Base-by-base conservation (phyloP, 495 filamentous ascomycete species). In the Astrothelium subdiscretum region DNA sequence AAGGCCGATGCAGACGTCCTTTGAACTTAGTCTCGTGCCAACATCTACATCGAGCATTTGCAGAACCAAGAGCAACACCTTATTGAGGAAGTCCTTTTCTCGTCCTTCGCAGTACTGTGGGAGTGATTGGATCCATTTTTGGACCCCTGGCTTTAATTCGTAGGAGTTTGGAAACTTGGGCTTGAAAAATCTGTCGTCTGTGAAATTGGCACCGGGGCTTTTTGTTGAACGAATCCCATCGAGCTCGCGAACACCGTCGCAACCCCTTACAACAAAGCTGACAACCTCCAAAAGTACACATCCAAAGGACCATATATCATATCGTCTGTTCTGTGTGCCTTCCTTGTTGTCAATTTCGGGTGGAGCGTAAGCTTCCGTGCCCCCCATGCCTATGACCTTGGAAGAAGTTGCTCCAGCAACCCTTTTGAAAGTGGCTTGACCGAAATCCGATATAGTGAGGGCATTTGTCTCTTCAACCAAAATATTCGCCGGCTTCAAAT, bases 241-340 rank as follows among this genome's bases (percentile, higher is more conserved):
- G 15, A 54, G 24, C 11, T 26, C 3, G 4, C 5, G 20, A 29
- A 54, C 48, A 15, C 24, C 24, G 2, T 54, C 48, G 48, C 48
- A 64, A 10, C 65, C 65, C 5, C 59, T 24, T 1, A 62, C 51
- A 2, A 64, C 44, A 29, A 67, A 67, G 1, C 61, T 42, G 6
- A 59, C 48, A 24, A 64, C 61, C 38, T 67, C 65, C 1, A 67
- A 51, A 1, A 63, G n/a, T 18, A 67, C 64, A 57, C 65, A 63
- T 10, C 65, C 65, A 24, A 67, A 59, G 12, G 65, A 67, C 65
- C 65, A 67, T 0, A 67, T 58, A 54, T 67, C 65, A 51, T 67
- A 64, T n/a, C 42, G 35, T 22, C 62, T 58, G 24, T 32, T 38
- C 20, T 20, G 61, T 51, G 27, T 24, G 3, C 24, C 32, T n/a